Percentiles rank a stretch among this genome's conserved stretches.
Evolutionary conservation across 2,329 filamentous ascomycete genomes (phyloP).

Genomic region (Claviceps paspali): DNA sequence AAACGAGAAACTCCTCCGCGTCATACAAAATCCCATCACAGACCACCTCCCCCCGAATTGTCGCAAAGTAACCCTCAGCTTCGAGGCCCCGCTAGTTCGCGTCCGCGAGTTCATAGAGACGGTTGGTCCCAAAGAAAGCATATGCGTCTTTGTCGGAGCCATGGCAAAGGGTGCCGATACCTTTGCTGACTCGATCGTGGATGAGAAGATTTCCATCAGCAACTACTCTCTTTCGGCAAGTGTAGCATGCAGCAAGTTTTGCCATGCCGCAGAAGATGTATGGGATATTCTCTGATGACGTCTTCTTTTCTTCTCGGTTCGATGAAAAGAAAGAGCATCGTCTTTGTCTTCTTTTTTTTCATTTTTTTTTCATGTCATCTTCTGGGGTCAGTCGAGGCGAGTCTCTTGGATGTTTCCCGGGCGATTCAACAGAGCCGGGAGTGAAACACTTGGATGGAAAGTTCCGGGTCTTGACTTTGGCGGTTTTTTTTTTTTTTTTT

Average conservation of each 20-base stretch:
- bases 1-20: conserved; percentile 91
- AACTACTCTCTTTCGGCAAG: conserved; percentile 95
- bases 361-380: no score
- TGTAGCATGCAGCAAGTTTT: conserved; percentile 99
- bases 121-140: conserved; percentile 70
- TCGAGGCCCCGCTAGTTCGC: conserved; percentile 75
- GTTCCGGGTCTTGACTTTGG: no score
- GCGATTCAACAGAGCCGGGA: no score
- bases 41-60: conserved; percentile 95
- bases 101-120: conserved; percentile 78
- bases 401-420: no score
- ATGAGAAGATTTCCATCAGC: conserved; percentile 96
- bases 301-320: no score
- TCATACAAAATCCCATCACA: conserved; percentile 96
- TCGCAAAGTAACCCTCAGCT: conserved; percentile 92
- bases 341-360: no score
- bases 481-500: no score
- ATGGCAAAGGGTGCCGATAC: conserved; percentile 97
- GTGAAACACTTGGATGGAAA: no score
- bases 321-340: no score
- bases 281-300: conserved; percentile 72
- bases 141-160: conserved; percentile 93
- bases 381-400: no score
- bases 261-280: conserved; percentile 89
- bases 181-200: conserved; percentile 87